phyloP scores from a whole-genome alignment of 495 filamentous ascomycete species.

The Penicillium herquei region DNA sequence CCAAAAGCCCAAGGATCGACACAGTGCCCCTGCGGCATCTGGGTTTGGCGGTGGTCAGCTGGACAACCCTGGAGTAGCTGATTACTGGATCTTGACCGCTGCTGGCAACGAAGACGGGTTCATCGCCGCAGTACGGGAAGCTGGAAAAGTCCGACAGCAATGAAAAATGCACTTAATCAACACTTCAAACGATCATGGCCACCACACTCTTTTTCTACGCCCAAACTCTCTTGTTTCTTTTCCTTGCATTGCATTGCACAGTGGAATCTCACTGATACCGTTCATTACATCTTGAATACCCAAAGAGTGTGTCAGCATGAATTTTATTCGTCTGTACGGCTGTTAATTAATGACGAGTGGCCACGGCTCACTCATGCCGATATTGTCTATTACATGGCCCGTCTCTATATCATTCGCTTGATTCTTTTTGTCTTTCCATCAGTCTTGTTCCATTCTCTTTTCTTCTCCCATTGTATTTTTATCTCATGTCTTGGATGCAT shows the following conservation, averaged over 20 bases:
- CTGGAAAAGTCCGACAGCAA: conserved; percentile 59
- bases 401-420: conserved; percentile 4
- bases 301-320: conserved; percentile 1
- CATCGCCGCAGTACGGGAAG: conserved; percentile 64
- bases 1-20: conserved; percentile 36
- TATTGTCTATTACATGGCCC: conserved; percentile 12
- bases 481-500: background rate
- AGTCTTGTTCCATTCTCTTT: background rate
- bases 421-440: background rate
- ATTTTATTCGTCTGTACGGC: background rate
- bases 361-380: background rate
- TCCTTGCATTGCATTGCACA: background rate
- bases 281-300: conserved; percentile 1
- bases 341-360: conserved; percentile 17
- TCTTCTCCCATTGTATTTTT: no score
- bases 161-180: background rate
- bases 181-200: background rate
- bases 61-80: conserved; percentile 34
- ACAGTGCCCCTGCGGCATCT: conserved; percentile 39
- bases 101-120: conserved; percentile 65
- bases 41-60: conserved; percentile 45
- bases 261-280: background rate
- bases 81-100: conserved; percentile 45
- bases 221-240: background rate
- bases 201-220: background rate